Evolutionary conservation across 192 early-diverging fungal genomes (phyloP), one percentile per base, ranked within the genome.

Genomic region (Phycomyces blakesleeanus): DNA sequence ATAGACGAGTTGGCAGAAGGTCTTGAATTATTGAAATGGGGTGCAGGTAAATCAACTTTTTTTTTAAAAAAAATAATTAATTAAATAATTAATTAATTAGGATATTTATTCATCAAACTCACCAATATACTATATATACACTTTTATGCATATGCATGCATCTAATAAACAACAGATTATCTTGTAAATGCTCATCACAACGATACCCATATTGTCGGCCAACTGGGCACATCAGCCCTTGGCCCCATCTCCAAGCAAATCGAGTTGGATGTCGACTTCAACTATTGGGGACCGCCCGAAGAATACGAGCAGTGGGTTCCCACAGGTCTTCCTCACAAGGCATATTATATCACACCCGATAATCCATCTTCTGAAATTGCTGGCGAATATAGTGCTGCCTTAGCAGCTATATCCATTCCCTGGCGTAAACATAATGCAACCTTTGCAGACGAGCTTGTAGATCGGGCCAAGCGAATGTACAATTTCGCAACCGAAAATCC

Each of bases 161-260:
- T 58, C 42, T 29, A 55, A 15, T 24, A n/a, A n/a, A n/a, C 14
- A 44, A 81, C 75, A 66, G 83, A 85, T 51, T 85, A 78, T 64
- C 61, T 85, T 37, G 74, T 83, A 34, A 83, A 82, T 47, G 80
- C 80, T 7, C 83, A 85, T 67, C 72, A 76, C 41, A 75, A 81
- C 39, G 72, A 79, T 51, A 74, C 73, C 40, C 68, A 75, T 11
- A 69, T 85, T 22, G 75, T 71, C 18, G 83, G 75, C 40, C 81
- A 83, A 57, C 57, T 68, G 1, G 68, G 61, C 38, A 64, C 51
- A 11, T 73, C 67, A 18, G 59, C 66, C 2, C 15, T 71, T 21
- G 69, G 76, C 29, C 75, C 74, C 12, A 64, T 68, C 9, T 59
- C 39, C 12, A 73, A 73, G 39, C 26, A 55, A 22, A 63, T 73